Evolutionary conservation across 2,329 filamentous ascomycete species (phyloP), one percentile per base, ranked within the genome.

Genomic region (Pleomassaria siparia): DNA sequence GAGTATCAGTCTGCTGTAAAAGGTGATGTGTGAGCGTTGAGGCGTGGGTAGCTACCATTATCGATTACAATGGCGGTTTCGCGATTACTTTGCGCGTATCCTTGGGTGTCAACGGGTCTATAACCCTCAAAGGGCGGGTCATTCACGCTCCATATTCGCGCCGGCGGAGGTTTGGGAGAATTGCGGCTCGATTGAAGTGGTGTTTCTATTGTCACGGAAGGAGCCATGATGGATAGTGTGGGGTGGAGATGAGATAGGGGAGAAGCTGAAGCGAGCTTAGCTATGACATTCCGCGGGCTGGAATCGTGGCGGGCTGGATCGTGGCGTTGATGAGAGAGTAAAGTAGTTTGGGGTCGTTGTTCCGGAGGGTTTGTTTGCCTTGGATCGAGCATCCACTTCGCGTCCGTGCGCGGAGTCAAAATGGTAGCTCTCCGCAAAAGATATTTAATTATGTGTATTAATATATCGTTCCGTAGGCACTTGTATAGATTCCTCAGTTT

Each of bases 51-150:
- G 39, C 51, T 75, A 95, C 91, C 94, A 87, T 96, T 96, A 76
- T 99, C 94, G 66, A 99, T 97, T 53, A 99, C 89, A 64, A 99
- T 96, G 42, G 91, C 89, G 43, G 85, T 88, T 44, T 74, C 67
- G 35, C 62, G 54, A 30, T 63, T 79, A 50, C 89, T 91, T 58
- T 81, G 79, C 61, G 82, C 79, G 64, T 87, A 91, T 40, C 88
- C 89, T 62, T 92, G 86, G 8, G 78, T 74, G 60, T 83, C 79
- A 39, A 80, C 72, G 43, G 79, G 72, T 35, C 77, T 77, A 63
- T 79, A 80, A 51, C 82, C 82, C 58, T 78, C 78, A 67, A 85
- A 86, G 2, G 82, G 82, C 40, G 79, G 81, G 28, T 86, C 83
- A 49, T 73, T 76, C 47, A 80, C 75, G 51, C 71, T 69, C 69